A percentile compares a stretch with the other conserved stretches of the same genome.
phyloP scores from a whole-genome alignment of 176 grass and related monocot genomes.

The Aegilops umbellulata region DNA sequence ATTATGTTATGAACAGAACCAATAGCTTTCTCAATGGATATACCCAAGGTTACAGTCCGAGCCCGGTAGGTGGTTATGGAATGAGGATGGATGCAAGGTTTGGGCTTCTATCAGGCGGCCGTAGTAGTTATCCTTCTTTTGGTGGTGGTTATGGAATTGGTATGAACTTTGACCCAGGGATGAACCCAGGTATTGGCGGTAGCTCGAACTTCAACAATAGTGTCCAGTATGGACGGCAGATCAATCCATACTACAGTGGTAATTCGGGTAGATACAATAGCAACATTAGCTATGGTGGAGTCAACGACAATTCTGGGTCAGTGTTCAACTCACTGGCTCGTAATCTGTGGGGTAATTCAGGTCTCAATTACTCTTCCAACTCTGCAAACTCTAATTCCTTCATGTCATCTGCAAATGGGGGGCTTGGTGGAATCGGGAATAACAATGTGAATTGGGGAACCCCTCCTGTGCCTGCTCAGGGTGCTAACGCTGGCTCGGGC shows the following conservation, averaged over 20 bases:
- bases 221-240: slow-evolving; percentile 52
- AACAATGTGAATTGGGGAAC: slow-evolving; percentile 80
- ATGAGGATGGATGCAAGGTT: slow-evolving; percentile 73
- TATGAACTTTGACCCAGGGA: slow-evolving; percentile 67
- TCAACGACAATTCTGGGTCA: slow-evolving; percentile 53
- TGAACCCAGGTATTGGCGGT: slow-evolving; percentile 54
- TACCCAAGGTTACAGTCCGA: slow-evolving; percentile 63
- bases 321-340: slow-evolving; percentile 68
- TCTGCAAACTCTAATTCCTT: slow-evolving; percentile 62
- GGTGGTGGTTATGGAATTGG: slow-evolving; percentile 67
- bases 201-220: slow-evolving; percentile 66
- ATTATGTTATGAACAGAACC: slow-evolving; percentile 52
- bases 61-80: slow-evolving; percentile 67
- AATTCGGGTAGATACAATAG: slow-evolving; percentile 71
- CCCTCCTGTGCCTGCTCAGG: slow-evolving; percentile 62
- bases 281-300: slow-evolving; percentile 55
- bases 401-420: slow-evolving; percentile 62
- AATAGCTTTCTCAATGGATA: slow-evolving; percentile 87
- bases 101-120: slow-evolving; percentile 52
- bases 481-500: slow-evolving; percentile 39
- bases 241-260: slow-evolving; percentile 78
- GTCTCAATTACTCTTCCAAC: slow-evolving; percentile 63
- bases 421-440: slow-evolving; percentile 67
- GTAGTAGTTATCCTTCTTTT: slow-evolving; percentile 74
- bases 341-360: slow-evolving; percentile 68